Evolutionary conservation across 202 grass and related monocot species (phyloP).

Genomic region (Panicum hallii): DNA sequence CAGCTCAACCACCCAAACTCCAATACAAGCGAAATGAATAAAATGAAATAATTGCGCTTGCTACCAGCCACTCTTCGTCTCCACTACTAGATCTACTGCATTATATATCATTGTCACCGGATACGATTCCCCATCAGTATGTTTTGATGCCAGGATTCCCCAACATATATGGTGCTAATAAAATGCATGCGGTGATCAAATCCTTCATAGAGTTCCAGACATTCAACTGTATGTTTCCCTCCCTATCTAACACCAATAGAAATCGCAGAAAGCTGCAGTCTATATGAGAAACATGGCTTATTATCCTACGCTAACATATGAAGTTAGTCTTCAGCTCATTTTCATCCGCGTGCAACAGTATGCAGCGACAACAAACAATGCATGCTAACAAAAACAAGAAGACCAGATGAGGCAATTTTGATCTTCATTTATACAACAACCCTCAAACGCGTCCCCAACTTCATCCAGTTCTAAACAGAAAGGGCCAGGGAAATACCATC

Average conservation of each 20-base stretch:
- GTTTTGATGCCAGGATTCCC: not conserved
- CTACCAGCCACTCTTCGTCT: no score
- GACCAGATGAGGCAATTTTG: not conserved
- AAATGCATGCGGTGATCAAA: not conserved
- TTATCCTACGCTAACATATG: not conserved
- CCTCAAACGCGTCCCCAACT: not conserved
- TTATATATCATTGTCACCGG: no score
- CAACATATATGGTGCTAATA: not conserved
- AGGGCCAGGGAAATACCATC: not conserved
- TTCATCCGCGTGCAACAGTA: not conserved
- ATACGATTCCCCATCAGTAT: not conserved
- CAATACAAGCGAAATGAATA: not conserved
- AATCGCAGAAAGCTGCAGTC: not conserved
- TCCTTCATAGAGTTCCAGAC: not conserved
- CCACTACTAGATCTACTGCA: no score
- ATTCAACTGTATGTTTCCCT: not conserved
- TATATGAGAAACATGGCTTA: not conserved
- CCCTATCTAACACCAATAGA: not conserved
- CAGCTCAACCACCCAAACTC: no score
- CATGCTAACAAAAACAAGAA: not conserved
- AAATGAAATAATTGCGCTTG: no score
- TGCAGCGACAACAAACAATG: not conserved
- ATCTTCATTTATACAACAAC: constrained; percentile 26
- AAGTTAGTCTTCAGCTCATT: not conserved
- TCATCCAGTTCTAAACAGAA: not conserved